A percentile compares a stretch with the other conserved stretches of the same genome.
Evolutionary conservation across 139 green algal species (phyloP).

Genomic region (Chlorella sp.): DNA sequence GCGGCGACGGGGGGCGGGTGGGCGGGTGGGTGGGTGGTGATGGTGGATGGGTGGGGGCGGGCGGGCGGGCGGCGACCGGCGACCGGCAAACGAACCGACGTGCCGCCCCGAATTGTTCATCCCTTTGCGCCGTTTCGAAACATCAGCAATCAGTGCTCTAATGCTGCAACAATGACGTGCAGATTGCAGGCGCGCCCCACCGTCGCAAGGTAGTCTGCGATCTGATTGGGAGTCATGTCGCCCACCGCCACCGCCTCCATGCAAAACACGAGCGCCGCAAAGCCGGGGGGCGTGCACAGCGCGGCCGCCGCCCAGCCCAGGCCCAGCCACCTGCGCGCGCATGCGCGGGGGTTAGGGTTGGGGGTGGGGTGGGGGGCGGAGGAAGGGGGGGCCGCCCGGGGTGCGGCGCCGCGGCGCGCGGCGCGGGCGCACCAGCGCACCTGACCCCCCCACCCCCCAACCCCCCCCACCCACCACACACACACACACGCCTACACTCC

Average conservation of each 20-base stretch:
- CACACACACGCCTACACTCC: not conserved
- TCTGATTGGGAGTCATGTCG: conserved; percentile 32
- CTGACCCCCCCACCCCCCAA: too few species aligned
- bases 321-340: not conserved
- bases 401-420: not conserved
- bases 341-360: not conserved
- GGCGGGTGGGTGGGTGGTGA: not conserved
- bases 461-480: not conserved
- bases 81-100: not conserved
- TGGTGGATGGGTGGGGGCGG: too few species aligned
- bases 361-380: not conserved
- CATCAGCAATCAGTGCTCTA: too few species aligned
- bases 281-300: conserved; percentile 13
- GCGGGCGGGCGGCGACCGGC: too few species aligned
- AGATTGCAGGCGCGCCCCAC: not conserved
- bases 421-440: not conserved
- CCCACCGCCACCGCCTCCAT: conserved; percentile 24
- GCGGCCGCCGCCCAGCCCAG: not conserved
- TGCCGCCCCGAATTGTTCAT: too few species aligned
- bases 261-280: conserved; percentile 31
- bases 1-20: not conserved
- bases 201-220: conserved; percentile 16
- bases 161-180: not conserved
- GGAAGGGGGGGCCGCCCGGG: not conserved
- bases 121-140: too few species aligned